These are phyloP conservation scores for Chaetomiaceae sp. DNA, from an alignment of 2,329 filamentous ascomycete genomes.

Conservation along the genomic window DNA sequence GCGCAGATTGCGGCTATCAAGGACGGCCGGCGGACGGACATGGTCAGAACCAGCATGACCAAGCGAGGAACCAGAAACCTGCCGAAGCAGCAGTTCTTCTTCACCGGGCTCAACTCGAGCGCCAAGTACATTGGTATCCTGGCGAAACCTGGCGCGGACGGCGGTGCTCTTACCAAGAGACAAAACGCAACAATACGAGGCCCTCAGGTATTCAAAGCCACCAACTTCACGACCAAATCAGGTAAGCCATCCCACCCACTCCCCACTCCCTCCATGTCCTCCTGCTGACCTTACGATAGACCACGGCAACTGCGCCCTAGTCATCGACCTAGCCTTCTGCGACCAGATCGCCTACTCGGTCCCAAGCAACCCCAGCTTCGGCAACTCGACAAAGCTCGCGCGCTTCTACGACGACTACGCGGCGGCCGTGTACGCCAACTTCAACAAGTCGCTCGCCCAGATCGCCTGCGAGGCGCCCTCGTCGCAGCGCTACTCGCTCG, in stretches of 20 bases:
- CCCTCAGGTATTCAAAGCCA: slow-evolving; percentile 66
- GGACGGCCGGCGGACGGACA: slow-evolving; percentile 43
- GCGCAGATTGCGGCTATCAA: slow-evolving; percentile 60
- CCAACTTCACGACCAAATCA: slow-evolving; percentile 72
- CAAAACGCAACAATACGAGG: slow-evolving; percentile 59
- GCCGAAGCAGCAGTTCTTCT: slow-evolving; percentile 84
- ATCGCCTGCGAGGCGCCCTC: slow-evolving; percentile 75
- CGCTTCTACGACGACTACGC: slow-evolving; percentile 77
- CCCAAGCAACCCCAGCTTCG: slow-evolving; percentile 66
- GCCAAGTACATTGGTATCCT: slow-evolving; percentile 70
- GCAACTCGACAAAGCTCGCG: slow-evolving; percentile 58
- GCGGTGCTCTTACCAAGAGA: slow-evolving; percentile 39
- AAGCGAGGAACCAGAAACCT: slow-evolving; percentile 60
- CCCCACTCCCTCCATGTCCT: neutral
- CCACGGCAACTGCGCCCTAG: slow-evolving; percentile 78
- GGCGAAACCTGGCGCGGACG: slow-evolving; percentile 56
- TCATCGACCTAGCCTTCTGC: slow-evolving; percentile 87
- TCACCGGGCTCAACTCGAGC: slow-evolving; percentile 68
- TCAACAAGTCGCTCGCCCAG: slow-evolving; percentile 76
- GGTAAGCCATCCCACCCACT: slow-evolving; percentile 46
- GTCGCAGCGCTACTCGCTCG: slow-evolving; percentile 76
- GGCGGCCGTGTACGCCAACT: slow-evolving; percentile 64
- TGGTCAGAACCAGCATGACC: slow-evolving; percentile 62
- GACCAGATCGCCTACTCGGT: slow-evolving; percentile 86
- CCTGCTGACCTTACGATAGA: slow-evolving; percentile 13